phyloP scores from a whole-genome alignment of 2,329 filamentous ascomycete species.

The Myriosclerotinia curreyana region DNA sequence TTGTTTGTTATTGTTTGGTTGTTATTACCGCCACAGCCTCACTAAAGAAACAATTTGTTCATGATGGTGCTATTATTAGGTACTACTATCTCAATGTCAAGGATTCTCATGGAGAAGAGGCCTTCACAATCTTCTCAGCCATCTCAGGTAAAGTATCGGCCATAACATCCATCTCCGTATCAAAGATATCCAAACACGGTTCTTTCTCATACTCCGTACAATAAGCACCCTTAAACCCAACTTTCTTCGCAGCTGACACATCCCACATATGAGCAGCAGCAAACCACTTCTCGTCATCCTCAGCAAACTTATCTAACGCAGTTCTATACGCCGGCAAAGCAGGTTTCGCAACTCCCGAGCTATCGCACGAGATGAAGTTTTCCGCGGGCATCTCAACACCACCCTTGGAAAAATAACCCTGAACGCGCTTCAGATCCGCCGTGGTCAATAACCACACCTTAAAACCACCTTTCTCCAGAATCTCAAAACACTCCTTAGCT shows the following conservation, averaged over 20 bases:
- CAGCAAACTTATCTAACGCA: constrained; percentile 44
- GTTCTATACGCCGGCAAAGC: constrained; percentile 46
- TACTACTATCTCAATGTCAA: background rate
- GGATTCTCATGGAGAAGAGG: background rate
- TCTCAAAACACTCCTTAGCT: constrained; percentile 43
- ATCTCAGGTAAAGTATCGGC: constrained; percentile 48
- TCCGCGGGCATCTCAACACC: constrained; percentile 49
- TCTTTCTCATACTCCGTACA: constrained; percentile 53
- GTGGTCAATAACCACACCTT: constrained; percentile 54
- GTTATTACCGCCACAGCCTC: background rate
- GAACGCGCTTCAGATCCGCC: constrained; percentile 48
- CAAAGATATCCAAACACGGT: constrained; percentile 48
- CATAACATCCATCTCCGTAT: constrained; percentile 48
- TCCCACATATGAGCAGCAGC: constrained; percentile 61
- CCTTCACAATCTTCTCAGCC: constrained; percentile 43
- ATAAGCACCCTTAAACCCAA: constrained; percentile 52
- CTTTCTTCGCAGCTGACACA: constrained; percentile 49
- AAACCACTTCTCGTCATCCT: constrained; percentile 48
- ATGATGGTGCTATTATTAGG: background rate
- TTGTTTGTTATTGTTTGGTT: background rate
- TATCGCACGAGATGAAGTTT: constrained; percentile 52
- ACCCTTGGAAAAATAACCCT: constrained; percentile 49
- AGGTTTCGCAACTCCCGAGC: constrained; percentile 50
- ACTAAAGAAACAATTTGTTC: background rate
- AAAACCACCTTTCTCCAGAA: constrained; percentile 47